Percentiles rank a stretch among this genome's conserved stretches.
Evolutionary conservation across 2,329 filamentous ascomycete genomes (phyloP).

Genomic region (Aspergillus thermomutatus): DNA sequence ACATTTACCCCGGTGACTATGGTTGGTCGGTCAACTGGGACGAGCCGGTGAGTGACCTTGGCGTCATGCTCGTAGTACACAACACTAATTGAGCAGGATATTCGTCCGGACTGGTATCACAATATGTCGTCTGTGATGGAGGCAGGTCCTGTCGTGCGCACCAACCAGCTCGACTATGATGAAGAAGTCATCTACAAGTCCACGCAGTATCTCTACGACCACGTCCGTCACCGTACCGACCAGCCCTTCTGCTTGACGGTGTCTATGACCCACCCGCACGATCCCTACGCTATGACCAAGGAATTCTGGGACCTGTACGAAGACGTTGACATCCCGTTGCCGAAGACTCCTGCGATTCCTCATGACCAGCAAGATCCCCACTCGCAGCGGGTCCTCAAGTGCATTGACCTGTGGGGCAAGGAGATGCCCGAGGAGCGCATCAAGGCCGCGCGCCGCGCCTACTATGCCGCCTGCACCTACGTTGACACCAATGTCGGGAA

Average conservation of each 20-base stretch:
- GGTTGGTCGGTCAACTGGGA: conserved; percentile 97
- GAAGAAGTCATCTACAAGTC: conserved; percentile 94
- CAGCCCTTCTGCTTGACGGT: conserved; percentile 87
- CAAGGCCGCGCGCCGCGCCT: conserved; percentile 78
- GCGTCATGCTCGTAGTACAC: background rate
- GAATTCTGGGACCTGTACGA: conserved; percentile 95
- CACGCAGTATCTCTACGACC: conserved; percentile 84
- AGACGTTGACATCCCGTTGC: conserved; percentile 79
- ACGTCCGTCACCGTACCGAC: conserved; percentile 74
- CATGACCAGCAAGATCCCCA: conserved; percentile 82
- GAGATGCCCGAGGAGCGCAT: conserved; percentile 82
- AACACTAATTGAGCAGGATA: conserved; percentile 27
- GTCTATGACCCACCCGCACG: conserved; percentile 90
- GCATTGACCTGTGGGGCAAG: conserved; percentile 81
- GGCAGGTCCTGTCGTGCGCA: conserved; percentile 81
- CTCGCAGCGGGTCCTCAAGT: conserved; percentile 80
- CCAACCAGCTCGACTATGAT: conserved; percentile 93
- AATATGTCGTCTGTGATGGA: conserved; percentile 92
- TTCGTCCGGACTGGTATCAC: conserved; percentile 89
- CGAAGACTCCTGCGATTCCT: conserved; percentile 67
- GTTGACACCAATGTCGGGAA: conserved; percentile 90
- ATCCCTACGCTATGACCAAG: conserved; percentile 89
- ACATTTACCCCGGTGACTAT: conserved; percentile 93
- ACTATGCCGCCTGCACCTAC: conserved; percentile 90
- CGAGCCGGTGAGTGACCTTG: conserved; percentile 56